phyloP scores from a whole-genome alignment of 352 stramenopile genomes.

The Pythium myriotylum region DNA sequence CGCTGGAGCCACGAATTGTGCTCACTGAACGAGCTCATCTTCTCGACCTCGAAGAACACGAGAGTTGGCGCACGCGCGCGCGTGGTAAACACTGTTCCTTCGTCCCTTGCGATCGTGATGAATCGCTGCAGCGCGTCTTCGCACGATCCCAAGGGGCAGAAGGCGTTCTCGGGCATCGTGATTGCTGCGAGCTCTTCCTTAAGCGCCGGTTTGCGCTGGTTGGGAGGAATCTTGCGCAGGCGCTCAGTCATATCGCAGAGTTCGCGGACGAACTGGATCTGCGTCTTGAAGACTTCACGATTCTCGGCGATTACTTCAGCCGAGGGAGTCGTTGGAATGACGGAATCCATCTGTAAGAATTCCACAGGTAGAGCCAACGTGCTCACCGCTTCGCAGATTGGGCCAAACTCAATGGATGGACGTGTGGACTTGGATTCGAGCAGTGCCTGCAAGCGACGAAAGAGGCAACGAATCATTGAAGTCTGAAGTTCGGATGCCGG shows the following conservation, averaged over 20 bases:
- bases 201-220: conserved; percentile 65
- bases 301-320: conserved; percentile 32
- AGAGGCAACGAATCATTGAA: conserved; percentile 65
- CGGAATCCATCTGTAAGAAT: conserved; percentile 43
- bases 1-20: conserved; percentile 64
- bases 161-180: conserved; percentile 55
- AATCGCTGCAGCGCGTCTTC: conserved; percentile 66
- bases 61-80: conserved; percentile 81
- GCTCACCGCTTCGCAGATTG: conserved; percentile 61
- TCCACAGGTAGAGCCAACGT: conserved; percentile 46
- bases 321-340: conserved; percentile 10
- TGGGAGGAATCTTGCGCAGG: conserved; percentile 54
- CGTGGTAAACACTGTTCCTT: conserved; percentile 88
- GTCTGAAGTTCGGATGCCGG: conserved; percentile 60
- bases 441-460: conserved; percentile 60
- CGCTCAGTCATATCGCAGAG: conserved; percentile 79
- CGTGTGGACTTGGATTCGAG: conserved; percentile 19
- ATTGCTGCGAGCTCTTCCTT: conserved; percentile 62
- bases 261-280: conserved; percentile 73
- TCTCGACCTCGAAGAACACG: conserved; percentile 85
- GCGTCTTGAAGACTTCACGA: conserved; percentile 59
- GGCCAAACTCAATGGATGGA: conserved; percentile 32
- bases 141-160: conserved; percentile 71
- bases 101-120: conserved; percentile 58
- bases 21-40: conserved; percentile 35